Evolutionary conservation across 2,329 filamentous ascomycete species (phyloP), one percentile per base, ranked within the genome.

Genomic region (Clarireedia homoeocarpa): DNA sequence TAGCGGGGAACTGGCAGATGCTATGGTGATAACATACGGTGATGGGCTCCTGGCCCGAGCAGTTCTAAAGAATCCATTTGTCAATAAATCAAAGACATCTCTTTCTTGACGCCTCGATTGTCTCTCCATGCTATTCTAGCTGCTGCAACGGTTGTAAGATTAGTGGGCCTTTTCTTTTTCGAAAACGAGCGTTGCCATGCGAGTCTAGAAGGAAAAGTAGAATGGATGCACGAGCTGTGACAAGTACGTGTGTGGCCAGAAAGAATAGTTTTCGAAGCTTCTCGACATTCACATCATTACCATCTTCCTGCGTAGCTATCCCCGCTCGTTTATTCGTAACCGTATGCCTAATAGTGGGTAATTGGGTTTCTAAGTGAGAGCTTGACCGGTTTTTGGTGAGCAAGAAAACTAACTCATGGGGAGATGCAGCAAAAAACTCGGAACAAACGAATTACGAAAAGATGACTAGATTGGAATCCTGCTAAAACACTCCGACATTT

Each of bases 41-140:
- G 64, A 64, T 40, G 71, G 69, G 53, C 67, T 71, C 59, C 66
- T 71, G 39, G 73, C 71, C 60, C 77, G 73, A 7, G 76, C 73
- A 34, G 75, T 77, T 60, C 71, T 75, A 66, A 77, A 81, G 56
- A 75, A 77, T 53, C 78, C 78, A 62, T 75, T 76, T 61, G 74
- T 68, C 39, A 81, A 71, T 27, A 66, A 52, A 52, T 65, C 63
- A 42, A 62, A 62, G 53, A 65, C 61, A 53, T 63, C 61, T 24
- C 59, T 46, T 27, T 57, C 50, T 47, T 36, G 48, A 39, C 54
- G 51, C 52, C 57, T 56, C 10, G 53, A 52, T 42, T 53, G 53
- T 38, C 50, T 55, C 45, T 64, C 63, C 63, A 65, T 65, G 44
- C 46, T 61, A 48, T 27, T 42, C 20, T 12, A 9, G 30, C 30